Base-by-base conservation (phyloP, 2,329 filamentous ascomycete species). In the Ascochyta pisi region DNA sequence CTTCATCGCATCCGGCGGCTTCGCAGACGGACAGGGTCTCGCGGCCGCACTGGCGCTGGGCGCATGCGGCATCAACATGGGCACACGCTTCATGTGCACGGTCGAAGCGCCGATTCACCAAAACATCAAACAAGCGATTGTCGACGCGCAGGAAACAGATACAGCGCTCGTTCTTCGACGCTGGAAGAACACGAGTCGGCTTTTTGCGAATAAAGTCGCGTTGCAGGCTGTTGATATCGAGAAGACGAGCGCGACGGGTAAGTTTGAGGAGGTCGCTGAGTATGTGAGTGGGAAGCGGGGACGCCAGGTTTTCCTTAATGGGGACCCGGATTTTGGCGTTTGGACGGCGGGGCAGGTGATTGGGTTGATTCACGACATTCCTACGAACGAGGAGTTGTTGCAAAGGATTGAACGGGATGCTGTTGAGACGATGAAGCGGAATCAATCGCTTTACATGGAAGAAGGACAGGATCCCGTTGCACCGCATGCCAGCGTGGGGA, bases 291-390 rank as follows among this genome's bases (percentile, higher is more conserved):
- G 95, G 5, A 90, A 96, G 84, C 84, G 95, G 62, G 95, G 95
- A 29, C 85, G 91, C 59, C 85, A 97, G 81, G 95, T 98, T 6
- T 98, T 97, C 77, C 73, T 93, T 63, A 96, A 93, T 58, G 95
- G 95, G 16, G 95, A 99, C 73, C 85, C 90, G 49, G 90, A 99
- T 69, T 91, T 86, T 73, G 95, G 95, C 90, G 90, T 97, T 35
- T 99, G 95, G 95, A 98, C 95, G 19, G 92, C 94, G 8, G 95
- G 95, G 10, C 94, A 97, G 75, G 94, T 98, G 64, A 96, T 99
- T 44, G 81, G 81, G 8, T 69, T 83, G 13, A 83, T 83, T 58
- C 78, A 83, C 55, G 80, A 82, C 54, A 79, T 82, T 31, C 80
- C 80, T 1, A 80, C 78, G 1, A 82, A 81, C 62, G 73, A 74